Conservation (phyloP, 108 stramenopile species). For the Cyclotella distinguenda region DNA sequence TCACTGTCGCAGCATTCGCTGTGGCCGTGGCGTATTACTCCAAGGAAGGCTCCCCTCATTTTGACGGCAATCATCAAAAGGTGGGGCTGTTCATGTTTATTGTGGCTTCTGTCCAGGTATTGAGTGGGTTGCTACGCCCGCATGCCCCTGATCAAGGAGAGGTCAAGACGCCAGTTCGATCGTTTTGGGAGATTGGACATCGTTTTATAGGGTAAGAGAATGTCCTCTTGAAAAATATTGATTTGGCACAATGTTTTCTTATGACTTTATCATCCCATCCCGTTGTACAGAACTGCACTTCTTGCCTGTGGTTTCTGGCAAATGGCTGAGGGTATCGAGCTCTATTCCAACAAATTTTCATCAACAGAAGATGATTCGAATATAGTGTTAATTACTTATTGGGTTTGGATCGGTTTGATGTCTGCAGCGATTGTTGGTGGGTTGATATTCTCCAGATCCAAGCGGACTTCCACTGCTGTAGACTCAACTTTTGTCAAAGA, state of each 20-base stretch:
- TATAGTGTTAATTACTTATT: conserved; percentile 25
- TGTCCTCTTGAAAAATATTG: no score
- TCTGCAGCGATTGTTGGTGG: conserved; percentile 11
- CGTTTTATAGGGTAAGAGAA: conserved; percentile 28
- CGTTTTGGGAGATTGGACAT: conserved; percentile 29
- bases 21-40: conserved; percentile 25
- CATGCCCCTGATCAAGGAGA: conserved; percentile 30
- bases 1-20: conserved; percentile 30
- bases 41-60: conserved; percentile 26
- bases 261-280: no score
- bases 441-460: conserved; percentile 6
- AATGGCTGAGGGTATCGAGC: conserved; percentile 24
- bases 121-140: conserved; percentile 40
- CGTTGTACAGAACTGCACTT: background rate
- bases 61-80: conserved; percentile 21
- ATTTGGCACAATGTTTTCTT: no score
- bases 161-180: conserved; percentile 23
- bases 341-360: conserved; percentile 20
- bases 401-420: conserved; percentile 33
- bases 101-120: conserved; percentile 36
- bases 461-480: no score
- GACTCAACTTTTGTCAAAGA: no score
- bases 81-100: conserved; percentile 48
- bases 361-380: conserved; percentile 14
- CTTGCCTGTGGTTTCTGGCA: conserved; percentile 42